Conservation (phyloP, 345 rosid species). For the Salix koriyanagi region DNA sequence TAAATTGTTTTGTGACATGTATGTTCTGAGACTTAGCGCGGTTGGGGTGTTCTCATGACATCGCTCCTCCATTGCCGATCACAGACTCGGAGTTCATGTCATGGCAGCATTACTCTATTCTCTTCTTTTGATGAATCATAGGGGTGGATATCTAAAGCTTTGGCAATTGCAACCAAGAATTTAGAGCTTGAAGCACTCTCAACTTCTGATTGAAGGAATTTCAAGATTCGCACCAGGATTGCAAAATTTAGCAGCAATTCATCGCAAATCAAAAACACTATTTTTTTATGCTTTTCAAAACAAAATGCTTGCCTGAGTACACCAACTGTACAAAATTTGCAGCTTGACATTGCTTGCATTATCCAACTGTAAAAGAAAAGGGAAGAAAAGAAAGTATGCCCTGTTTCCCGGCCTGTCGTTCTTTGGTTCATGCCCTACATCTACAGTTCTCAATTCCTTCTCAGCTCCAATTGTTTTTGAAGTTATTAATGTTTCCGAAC, state of each 20-base stretch:
- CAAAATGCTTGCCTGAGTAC: background rate
- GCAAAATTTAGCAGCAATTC: background rate
- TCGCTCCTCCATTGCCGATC: too few relatives aligned
- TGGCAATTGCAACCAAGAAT: background rate
- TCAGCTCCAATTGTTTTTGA: background rate
- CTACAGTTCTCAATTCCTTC: background rate
- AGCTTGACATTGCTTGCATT: background rate
- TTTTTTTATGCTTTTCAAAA: background rate
- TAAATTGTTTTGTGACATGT: too few relatives aligned
- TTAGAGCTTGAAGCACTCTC: background rate
- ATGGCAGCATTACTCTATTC: background rate
- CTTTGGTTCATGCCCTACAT: background rate
- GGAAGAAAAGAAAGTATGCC: background rate
- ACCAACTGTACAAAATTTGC: background rate
- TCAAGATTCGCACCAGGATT: background rate
- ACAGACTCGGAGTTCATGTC: too few relatives aligned
- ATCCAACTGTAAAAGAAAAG: background rate
- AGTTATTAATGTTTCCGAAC: background rate
- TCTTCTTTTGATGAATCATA: background rate
- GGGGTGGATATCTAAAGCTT: background rate
- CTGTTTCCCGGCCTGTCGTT: background rate
- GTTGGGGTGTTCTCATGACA: too few relatives aligned
- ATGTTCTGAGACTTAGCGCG: too few relatives aligned
- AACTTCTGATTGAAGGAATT: background rate
- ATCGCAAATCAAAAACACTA: background rate